Evolutionary conservation across 2,329 filamentous ascomycete genomes (phyloP).

Genomic region (Graphilbum fragrans): DNA sequence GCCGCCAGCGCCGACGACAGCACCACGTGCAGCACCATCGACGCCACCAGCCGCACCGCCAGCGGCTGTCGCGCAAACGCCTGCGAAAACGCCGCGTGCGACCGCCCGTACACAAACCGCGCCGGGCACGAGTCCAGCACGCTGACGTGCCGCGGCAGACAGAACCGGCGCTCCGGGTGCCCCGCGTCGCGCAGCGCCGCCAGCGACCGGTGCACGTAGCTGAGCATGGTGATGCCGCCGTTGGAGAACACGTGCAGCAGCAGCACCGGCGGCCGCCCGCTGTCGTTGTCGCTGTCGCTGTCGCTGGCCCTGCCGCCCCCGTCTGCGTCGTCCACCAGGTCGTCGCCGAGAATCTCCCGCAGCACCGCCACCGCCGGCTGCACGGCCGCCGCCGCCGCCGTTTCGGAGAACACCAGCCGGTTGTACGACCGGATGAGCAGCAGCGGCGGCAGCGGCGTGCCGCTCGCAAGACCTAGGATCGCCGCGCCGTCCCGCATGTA

Average conservation of each 20-base stretch:
- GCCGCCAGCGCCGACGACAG: constrained; percentile 19
- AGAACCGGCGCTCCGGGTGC: background rate
- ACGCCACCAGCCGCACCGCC: constrained; percentile 15
- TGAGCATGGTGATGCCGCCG: constrained; percentile 32
- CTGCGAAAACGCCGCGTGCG: constrained; percentile 1
- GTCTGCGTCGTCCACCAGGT: constrained; percentile 3
- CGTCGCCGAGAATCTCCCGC: constrained; percentile 14
- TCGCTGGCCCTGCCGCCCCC: background rate
- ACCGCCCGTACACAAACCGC: constrained; percentile 22
- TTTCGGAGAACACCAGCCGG: constrained; percentile 21
- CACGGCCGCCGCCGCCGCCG: constrained; percentile 20
- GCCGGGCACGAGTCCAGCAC: constrained; percentile 38
- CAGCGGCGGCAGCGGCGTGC: constrained; percentile 27
- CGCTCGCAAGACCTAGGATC: constrained; percentile 3
- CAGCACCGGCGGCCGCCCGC: constrained; percentile 15
- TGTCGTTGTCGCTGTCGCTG: background rate
- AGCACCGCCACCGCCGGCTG: constrained; percentile 27
- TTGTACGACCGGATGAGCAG: constrained; percentile 31
- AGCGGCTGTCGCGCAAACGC: constrained; percentile 3
- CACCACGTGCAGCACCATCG: constrained; percentile 11
- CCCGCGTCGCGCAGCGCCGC: background rate
- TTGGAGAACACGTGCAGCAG: constrained; percentile 41
- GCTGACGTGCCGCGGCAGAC: constrained; percentile 28
- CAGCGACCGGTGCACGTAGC: constrained; percentile 21
- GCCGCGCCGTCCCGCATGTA: constrained; percentile 21